These are phyloP conservation scores for Arabidopsis suecica DNA, from an alignment of 345 rosid genomes.

Conservation along the genomic window DNA sequence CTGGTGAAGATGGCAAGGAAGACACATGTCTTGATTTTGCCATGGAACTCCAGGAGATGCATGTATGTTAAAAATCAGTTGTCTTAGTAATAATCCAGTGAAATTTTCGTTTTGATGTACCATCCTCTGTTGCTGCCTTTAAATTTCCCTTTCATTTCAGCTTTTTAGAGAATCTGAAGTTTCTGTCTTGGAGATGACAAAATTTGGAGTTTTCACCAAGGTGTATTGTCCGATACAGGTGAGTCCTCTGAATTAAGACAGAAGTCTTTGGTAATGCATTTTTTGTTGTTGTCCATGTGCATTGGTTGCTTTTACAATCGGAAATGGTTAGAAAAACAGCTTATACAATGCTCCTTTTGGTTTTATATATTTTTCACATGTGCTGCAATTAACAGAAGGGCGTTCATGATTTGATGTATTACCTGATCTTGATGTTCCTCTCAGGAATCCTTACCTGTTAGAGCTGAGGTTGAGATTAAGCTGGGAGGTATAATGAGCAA, in stretches of 20 bases:
- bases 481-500: constrained; percentile 82
- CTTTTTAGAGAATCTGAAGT: constrained; percentile 79
- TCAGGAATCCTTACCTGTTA: constrained; percentile 74
- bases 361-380: background rate
- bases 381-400: constrained; percentile 16
- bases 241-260: constrained; percentile 43
- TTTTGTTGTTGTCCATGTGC: background rate
- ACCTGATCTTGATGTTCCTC: constrained; percentile 39
- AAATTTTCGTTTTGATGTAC: constrained; percentile 16
- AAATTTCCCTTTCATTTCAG: constrained; percentile 58
- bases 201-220: constrained; percentile 67
- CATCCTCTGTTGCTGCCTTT: constrained; percentile 31
- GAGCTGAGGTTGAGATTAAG: constrained; percentile 86
- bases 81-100: constrained; percentile 6
- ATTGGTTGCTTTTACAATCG: background rate
- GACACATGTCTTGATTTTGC: constrained; percentile 78
- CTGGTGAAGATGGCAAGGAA: constrained; percentile 73
- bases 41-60: constrained; percentile 80
- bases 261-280: constrained; percentile 6
- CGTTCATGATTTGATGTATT: constrained; percentile 24
- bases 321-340: constrained; percentile 3
- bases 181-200: constrained; percentile 83
- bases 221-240: constrained; percentile 79
- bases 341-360: background rate
- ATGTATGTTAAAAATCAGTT: constrained; percentile 55